Percentiles rank a stretch among this genome's conserved stretches.
Conservation (phyloP, 495 filamentous ascomycete genomes). For the Annulohypoxylon stygium region DNA sequence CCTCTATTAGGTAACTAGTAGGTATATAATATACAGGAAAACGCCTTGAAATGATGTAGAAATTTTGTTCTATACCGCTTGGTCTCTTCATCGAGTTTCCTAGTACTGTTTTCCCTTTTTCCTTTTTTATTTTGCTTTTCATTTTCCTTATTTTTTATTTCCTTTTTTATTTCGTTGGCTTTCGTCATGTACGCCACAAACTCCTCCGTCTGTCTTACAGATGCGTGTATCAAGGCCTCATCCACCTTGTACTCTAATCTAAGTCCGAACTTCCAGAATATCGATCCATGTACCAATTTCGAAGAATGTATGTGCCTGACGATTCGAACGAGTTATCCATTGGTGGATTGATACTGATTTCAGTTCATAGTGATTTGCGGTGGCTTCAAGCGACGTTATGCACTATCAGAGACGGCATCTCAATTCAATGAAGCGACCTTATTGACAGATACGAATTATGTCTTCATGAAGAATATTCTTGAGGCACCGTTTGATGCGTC, state of each 20-base stretch:
- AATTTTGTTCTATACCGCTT: slow-evolving; percentile 24
- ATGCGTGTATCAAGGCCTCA: slow-evolving; percentile 70
- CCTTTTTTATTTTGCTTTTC: neutral
- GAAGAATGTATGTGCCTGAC: slow-evolving; percentile 54
- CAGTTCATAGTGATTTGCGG: slow-evolving; percentile 65
- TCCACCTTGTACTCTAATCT: slow-evolving; percentile 72
- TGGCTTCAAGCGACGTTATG: slow-evolving; percentile 71
- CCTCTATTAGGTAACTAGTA: too few species aligned
- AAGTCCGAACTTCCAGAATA: slow-evolving; percentile 67
- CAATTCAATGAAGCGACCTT: slow-evolving; percentile 62
- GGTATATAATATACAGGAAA: slow-evolving; percentile 18
- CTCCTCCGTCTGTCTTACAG: slow-evolving; percentile 29
- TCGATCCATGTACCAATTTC: slow-evolving; percentile 77
- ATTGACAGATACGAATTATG: slow-evolving; percentile 67
- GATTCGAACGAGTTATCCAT: neutral
- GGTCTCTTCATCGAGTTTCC: neutral
- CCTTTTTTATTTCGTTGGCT: slow-evolving; percentile 2
- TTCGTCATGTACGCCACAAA: slow-evolving; percentile 15
- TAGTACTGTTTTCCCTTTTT: slow-evolving; percentile 2
- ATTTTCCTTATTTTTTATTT: neutral
- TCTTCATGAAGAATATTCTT: slow-evolving; percentile 70
- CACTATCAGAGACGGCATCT: slow-evolving; percentile 72
- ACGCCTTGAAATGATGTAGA: neutral
- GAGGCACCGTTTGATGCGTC: slow-evolving; percentile 64
- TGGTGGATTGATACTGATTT: neutral